phyloP scores from a whole-genome alignment of 2,329 filamentous ascomycete genomes.

The Phialocephala subalpina region DNA sequence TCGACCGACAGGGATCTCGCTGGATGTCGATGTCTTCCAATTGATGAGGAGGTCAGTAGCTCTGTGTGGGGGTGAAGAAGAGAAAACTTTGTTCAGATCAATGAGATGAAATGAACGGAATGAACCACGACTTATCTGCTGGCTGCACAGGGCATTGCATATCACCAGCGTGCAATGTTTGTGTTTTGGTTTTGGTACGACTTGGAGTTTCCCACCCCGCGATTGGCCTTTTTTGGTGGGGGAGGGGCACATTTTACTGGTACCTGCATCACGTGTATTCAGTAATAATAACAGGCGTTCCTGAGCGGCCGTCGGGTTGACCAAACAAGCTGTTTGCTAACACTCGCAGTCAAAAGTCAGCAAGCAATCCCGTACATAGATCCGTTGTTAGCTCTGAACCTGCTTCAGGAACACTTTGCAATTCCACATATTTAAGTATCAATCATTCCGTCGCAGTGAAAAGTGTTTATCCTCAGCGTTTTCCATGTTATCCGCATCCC shows the following conservation, averaged over 20 bases:
- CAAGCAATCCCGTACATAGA: not conserved
- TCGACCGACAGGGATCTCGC: not conserved
- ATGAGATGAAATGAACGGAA: not conserved
- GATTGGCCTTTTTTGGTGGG: not conserved
- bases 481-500: not conserved
- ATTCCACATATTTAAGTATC: not conserved
- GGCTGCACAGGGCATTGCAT: constrained; percentile 1
- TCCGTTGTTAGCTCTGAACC: not conserved
- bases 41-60: not conserved
- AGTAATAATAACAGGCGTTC: not conserved
- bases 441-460: not conserved
- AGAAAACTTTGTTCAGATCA: not conserved
- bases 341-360: not conserved
- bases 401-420: not conserved
- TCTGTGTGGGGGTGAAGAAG: not conserved
- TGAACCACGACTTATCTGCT: not conserved
- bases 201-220: not conserved
- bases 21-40: not conserved
- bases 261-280: not conserved
- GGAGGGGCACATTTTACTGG: constrained; percentile 1
- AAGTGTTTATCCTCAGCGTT: not conserved
- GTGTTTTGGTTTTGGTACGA: not conserved
- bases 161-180: not conserved
- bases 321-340: not conserved
- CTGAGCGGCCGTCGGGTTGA: no score